These are phyloP conservation scores for Copromyces sp. DNA, from an alignment of 495 filamentous ascomycete genomes.

Conservation along the genomic window DNA sequence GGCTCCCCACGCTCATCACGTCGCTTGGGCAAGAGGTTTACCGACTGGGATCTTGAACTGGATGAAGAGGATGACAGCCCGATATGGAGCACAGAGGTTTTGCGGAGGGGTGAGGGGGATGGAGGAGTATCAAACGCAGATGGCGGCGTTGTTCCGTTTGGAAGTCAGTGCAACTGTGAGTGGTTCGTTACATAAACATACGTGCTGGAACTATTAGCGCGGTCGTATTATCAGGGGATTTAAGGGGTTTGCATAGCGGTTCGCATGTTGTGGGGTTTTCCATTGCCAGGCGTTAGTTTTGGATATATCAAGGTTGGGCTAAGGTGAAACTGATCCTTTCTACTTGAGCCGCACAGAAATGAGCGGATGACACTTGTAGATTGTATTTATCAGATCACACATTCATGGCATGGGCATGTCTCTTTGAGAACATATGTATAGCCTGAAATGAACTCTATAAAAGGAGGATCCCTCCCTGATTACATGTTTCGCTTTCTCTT, in stretches of 20 bases:
- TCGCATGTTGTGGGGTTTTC: not conserved
- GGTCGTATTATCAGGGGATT: not conserved
- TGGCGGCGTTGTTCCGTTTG: constrained; percentile 5
- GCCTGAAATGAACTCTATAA: not conserved
- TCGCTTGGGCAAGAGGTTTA: not conserved
- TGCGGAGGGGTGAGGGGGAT: not conserved
- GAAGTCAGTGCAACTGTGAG: constrained; percentile 20
- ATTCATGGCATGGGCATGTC: not conserved
- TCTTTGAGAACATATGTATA: not conserved
- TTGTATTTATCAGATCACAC: not conserved
- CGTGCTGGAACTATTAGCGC: not conserved
- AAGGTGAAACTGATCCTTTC: not conserved
- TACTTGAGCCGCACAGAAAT: not conserved
- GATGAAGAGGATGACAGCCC: not conserved
- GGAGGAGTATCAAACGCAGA: not conserved
- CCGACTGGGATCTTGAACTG: not conserved
- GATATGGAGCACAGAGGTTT: not conserved
- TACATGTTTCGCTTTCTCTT: not conserved
- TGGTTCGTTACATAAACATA: constrained; percentile 18
- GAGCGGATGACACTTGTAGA: not conserved
- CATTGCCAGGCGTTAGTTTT: not conserved
- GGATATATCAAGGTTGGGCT: not conserved
- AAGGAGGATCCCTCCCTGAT: not conserved
- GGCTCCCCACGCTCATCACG: not conserved
- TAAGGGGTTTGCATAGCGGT: not conserved